Evolutionary conservation across 2,329 filamentous ascomycete genomes (phyloP).

Genomic region (Septoria petroselini): DNA sequence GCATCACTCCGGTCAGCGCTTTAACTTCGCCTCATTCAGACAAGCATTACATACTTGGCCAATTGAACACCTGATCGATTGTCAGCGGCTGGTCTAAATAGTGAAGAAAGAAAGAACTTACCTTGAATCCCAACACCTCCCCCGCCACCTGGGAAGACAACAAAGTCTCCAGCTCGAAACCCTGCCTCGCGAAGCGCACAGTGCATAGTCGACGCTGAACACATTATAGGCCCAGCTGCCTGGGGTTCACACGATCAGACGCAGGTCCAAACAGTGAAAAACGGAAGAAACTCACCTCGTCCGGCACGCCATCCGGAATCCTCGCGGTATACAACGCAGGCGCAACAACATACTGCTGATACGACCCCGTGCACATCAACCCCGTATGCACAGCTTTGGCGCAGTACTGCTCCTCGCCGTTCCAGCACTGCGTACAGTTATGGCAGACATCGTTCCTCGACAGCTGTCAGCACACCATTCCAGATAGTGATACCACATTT

Average conservation of each 20-base stretch:
- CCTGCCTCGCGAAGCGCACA: slow-evolving; percentile 53
- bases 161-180: slow-evolving; percentile 53
- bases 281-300: too few relatives aligned
- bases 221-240: slow-evolving; percentile 62
- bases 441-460: slow-evolving; percentile 48
- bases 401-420: slow-evolving; percentile 55
- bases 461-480: too few relatives aligned
- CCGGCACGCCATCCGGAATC: slow-evolving; percentile 55
- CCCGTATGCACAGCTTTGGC: slow-evolving; percentile 47
- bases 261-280: too few relatives aligned
- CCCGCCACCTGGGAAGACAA: slow-evolving; percentile 54
- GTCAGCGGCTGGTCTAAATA: too few relatives aligned
- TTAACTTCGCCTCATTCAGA: too few relatives aligned
- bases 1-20: too few relatives aligned
- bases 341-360: slow-evolving; percentile 58
- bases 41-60: slow-evolving; percentile 8
- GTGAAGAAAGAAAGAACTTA: too few relatives aligned
- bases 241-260: too few relatives aligned
- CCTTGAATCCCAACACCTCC: slow-evolving; percentile 58
- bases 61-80: slow-evolving; percentile 50
- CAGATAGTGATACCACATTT: too few relatives aligned
- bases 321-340: slow-evolving; percentile 55
- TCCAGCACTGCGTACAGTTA: slow-evolving; percentile 50
- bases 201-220: slow-evolving; percentile 57
- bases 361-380: slow-evolving; percentile 48